Evolutionary conservation across 257 asterid species (phyloP).

Genomic region (Dorcoceras hygrometricum): DNA sequence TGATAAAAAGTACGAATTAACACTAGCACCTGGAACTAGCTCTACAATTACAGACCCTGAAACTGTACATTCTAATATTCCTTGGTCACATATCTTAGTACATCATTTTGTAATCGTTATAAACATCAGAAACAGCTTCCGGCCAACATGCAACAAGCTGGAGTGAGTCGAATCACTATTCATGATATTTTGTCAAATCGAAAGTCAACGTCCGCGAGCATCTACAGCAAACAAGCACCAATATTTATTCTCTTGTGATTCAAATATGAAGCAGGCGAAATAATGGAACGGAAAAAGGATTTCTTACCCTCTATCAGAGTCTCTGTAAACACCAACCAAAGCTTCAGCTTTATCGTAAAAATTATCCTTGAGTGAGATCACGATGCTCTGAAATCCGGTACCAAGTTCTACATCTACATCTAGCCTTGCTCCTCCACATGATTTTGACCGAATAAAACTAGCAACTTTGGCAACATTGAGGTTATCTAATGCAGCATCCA

Average conservation of each 20-base stretch:
- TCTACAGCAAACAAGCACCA: slow-evolving; percentile 33
- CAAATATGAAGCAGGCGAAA: neutral
- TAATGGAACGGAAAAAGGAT: neutral
- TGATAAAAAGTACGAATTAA: neutral
- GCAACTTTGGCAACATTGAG: slow-evolving; percentile 96
- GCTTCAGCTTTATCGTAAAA: slow-evolving; percentile 99
- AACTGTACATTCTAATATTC: slow-evolving; percentile 28
- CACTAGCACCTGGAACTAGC: slow-evolving; percentile 6
- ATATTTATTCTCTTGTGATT: neutral
- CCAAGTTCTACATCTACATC: slow-evolving; percentile 54
- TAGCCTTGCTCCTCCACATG: slow-evolving; percentile 68
- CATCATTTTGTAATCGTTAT: slow-evolving; percentile 5
- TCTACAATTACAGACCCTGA: slow-evolving; percentile 14
- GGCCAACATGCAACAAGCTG: neutral
- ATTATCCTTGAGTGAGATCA: slow-evolving; percentile 90
- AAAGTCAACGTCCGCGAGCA: slow-evolving; percentile 88
- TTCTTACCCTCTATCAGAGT: slow-evolving; percentile 71
- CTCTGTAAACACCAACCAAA: slow-evolving; percentile 93
- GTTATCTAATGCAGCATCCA: slow-evolving; percentile 96
- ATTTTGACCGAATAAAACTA: slow-evolving; percentile 86
- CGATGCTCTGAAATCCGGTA: slow-evolving; percentile 89
- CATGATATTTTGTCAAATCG: slow-evolving; percentile 76
- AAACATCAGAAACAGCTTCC: slow-evolving; percentile 8
- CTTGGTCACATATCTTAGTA: slow-evolving; percentile 5
- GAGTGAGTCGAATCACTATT: slow-evolving; percentile 31